phyloP scores from a whole-genome alignment of 2,329 filamentous ascomycete species.

The Neopestalotiopsis sp. region DNA sequence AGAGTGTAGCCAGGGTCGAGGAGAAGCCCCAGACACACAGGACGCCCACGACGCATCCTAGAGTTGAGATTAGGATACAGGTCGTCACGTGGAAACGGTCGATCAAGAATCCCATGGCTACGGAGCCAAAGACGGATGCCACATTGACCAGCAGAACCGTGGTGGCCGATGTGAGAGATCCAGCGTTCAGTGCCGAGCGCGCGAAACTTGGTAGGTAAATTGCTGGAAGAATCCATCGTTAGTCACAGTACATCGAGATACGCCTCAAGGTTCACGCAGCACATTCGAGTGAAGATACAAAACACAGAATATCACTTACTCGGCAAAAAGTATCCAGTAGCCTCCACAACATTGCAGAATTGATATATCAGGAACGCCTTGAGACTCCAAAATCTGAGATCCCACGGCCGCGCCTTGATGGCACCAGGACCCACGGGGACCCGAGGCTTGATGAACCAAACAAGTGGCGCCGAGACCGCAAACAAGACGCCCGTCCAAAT shows the following conservation, averaged over 20 bases:
- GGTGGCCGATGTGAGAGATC: slow-evolving; percentile 47
- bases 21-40: slow-evolving; percentile 67
- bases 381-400: slow-evolving; percentile 56
- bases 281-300: no score
- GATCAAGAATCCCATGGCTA: slow-evolving; percentile 52
- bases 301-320: slow-evolving; percentile 49
- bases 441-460: slow-evolving; percentile 61
- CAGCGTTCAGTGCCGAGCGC: slow-evolving; percentile 39
- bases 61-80: slow-evolving; percentile 52
- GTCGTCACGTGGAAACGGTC: slow-evolving; percentile 50
- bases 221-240: slow-evolving; percentile 35
- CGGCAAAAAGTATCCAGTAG: slow-evolving; percentile 67
- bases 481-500: slow-evolving; percentile 58
- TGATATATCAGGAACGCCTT: slow-evolving; percentile 63
- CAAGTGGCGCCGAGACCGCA: slow-evolving; percentile 56
- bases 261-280: neutral
- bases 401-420: slow-evolving; percentile 42
- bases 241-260: no score
- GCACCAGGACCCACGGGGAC: slow-evolving; percentile 43
- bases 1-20: slow-evolving; percentile 56
- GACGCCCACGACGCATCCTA: slow-evolving; percentile 52
- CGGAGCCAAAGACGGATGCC: slow-evolving; percentile 48
- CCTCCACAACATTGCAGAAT: slow-evolving; percentile 61
- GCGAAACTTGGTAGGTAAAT: slow-evolving; percentile 59
- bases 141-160: slow-evolving; percentile 54